Conservation (phyloP, 176 grass and related monocot genomes). For the Otatea glauca region DNA sequence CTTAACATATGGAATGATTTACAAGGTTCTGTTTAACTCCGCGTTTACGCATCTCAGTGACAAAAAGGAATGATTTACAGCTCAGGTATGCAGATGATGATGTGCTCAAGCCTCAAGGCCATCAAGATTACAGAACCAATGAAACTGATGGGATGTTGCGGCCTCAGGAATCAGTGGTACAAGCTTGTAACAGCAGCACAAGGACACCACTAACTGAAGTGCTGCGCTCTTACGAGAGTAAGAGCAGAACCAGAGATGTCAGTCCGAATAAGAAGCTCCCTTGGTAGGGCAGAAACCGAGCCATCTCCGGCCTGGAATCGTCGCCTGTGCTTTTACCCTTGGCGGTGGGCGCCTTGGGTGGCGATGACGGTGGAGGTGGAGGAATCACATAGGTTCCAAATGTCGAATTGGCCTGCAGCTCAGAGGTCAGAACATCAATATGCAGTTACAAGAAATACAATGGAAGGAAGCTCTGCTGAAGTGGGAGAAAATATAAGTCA, state of each 20-base stretch:
- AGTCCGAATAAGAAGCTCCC: conserved; percentile 36
- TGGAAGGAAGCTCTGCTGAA: background rate
- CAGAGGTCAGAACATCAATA: conserved; percentile 27
- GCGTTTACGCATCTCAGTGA: background rate
- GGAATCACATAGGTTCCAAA: conserved; percentile 61
- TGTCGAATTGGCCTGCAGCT: conserved; percentile 59
- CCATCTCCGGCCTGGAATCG: conserved; percentile 18
- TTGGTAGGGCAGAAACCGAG: background rate
- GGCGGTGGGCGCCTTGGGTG: background rate
- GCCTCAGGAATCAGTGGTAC: background rate
- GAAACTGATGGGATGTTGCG: background rate
- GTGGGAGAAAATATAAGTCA: background rate
- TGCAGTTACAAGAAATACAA: background rate
- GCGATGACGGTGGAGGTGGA: conserved; percentile 33
- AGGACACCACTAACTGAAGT: background rate
- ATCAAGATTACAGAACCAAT: conserved; percentile 11
- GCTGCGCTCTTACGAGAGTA: conserved; percentile 12
- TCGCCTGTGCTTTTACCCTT: conserved; percentile 9
- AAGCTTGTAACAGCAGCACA: conserved; percentile 16
- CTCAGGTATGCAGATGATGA: background rate
- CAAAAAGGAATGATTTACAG: conserved; percentile 39
- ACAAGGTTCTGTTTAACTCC: background rate
- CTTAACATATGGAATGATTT: background rate
- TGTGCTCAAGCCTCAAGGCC: background rate
- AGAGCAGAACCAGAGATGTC: conserved; percentile 27